Evolutionary conservation across 192 early-diverging fungal species (phyloP).

Genomic region (Umbelopsis isabellina): DNA sequence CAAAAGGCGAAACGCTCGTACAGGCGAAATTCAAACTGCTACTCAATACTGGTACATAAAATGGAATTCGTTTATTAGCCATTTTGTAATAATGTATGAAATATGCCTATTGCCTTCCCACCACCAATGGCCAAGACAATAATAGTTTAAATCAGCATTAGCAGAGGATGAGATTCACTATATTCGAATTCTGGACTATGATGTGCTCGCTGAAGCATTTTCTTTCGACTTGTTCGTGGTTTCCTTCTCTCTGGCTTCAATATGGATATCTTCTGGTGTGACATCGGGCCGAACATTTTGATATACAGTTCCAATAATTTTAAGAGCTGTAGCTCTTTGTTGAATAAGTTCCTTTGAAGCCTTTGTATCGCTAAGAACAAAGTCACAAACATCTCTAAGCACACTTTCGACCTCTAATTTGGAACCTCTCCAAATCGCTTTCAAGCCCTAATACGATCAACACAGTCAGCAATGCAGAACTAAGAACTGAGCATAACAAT

Average conservation of each 20-base stretch:
- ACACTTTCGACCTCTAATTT: constrained; percentile 96
- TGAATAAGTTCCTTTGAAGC: constrained; percentile 56
- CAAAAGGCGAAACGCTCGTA: no score
- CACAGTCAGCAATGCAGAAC: neutral
- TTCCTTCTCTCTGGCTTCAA: neutral
- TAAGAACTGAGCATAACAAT: neutral
- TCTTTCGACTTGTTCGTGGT: neutral
- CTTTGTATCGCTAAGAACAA: constrained; percentile 70
- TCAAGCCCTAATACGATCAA: constrained; percentile 63
- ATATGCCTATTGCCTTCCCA: no score
- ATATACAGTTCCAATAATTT: constrained; percentile 86
- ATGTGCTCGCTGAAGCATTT: neutral
- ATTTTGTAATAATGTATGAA: no score
- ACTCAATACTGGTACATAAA: no score
- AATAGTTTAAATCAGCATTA: neutral
- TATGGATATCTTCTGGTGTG: constrained; percentile 23
- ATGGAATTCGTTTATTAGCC: no score
- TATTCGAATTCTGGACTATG: neutral
- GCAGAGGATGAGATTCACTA: no score
- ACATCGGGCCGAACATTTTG: constrained; percentile 67
- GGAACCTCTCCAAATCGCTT: constrained; percentile 91
- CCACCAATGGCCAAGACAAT: neutral
- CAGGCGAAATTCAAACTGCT: no score
- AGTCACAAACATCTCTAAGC: constrained; percentile 90
- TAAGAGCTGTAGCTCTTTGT: constrained; percentile 80